These are phyloP conservation scores for Suillus ampliporus DNA, from an alignment of 768 basidiomycete genomes.

Conservation along the genomic window DNA sequence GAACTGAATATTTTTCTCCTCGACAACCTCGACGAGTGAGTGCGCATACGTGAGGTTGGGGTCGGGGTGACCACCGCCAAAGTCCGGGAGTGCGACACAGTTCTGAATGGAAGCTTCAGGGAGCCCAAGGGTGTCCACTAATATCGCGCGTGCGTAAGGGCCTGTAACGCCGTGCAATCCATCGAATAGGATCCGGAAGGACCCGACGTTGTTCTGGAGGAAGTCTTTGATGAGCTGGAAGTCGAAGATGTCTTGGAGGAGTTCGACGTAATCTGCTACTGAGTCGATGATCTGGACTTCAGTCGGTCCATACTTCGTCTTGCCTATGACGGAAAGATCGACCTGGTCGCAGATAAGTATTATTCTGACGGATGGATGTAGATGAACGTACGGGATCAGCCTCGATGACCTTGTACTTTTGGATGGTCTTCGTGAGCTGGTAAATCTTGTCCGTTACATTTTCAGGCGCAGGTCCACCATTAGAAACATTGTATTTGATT, in stretches of 20 bases:
- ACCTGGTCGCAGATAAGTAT: conserved; percentile 50
- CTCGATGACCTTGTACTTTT: conserved; percentile 84
- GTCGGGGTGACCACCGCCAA: conserved; percentile 97
- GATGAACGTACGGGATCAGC: conserved; percentile 64
- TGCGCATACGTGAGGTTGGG: conserved; percentile 98
- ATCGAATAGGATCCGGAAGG: conserved; percentile 92
- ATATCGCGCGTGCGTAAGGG: conserved; percentile 90
- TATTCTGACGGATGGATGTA: not conserved
- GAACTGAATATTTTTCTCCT: conserved; percentile 83
- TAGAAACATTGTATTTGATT: conserved; percentile 99
- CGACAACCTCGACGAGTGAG: conserved; percentile 90
- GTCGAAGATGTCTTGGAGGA: conserved; percentile 92
- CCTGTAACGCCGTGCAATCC: conserved; percentile 97
- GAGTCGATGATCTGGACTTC: conserved; percentile 93
- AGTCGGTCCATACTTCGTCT: conserved; percentile 80
- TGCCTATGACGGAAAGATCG: conserved; percentile 83
- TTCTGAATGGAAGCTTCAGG: conserved; percentile 86
- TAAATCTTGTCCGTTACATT: conserved; percentile 95
- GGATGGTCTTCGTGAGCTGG: conserved; percentile 87
- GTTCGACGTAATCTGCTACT: conserved; percentile 83
- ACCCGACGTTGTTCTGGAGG: conserved; percentile 68
- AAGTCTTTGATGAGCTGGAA: conserved; percentile 91
- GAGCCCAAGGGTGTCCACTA: conserved; percentile 83
- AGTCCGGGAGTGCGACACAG: conserved; percentile 90
- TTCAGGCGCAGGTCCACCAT: conserved; percentile 98